These are phyloP conservation scores for Ustilago bromivora DNA, from an alignment of 1,284 basidiomycete genomes.

Conservation along the genomic window DNA sequence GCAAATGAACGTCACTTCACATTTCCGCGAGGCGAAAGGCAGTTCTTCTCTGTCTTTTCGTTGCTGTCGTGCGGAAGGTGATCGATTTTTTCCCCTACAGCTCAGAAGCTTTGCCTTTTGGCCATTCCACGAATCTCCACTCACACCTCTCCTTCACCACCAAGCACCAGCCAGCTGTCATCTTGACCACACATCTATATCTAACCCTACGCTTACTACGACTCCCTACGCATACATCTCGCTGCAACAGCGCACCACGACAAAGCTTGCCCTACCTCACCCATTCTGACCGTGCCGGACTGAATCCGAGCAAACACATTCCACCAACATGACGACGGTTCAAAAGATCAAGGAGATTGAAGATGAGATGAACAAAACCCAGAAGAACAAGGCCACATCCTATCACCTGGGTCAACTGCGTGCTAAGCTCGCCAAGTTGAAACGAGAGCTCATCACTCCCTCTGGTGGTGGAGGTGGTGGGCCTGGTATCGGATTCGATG, in stretches of 20 bases:
- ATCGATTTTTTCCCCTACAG: conserved; percentile 34
- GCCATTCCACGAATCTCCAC: conserved; percentile 1
- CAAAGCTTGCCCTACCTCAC: not conserved
- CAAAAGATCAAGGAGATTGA: conserved; percentile 69
- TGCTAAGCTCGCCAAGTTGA: conserved; percentile 96
- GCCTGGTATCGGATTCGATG: conserved; percentile 81
- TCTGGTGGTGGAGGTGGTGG: conserved; percentile 82
- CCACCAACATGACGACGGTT: conserved; percentile 56
- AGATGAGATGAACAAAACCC: conserved; percentile 74
- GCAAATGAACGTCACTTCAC: conserved; percentile 35
- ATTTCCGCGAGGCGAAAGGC: not conserved
- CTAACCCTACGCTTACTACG: no score
- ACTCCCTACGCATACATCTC: not conserved
- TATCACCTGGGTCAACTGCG: conserved; percentile 97
- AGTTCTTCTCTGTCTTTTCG: not conserved
- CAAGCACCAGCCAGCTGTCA: not conserved
- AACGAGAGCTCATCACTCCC: conserved; percentile 90
- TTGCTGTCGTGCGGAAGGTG: conserved; percentile 36
- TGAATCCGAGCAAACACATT: conserved; percentile 24
- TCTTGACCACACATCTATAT: not conserved
- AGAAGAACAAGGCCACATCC: conserved; percentile 86
- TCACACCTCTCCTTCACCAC: not conserved
- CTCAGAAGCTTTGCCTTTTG: conserved; percentile 14
- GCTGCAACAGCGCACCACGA: not conserved
- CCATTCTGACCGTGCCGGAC: conserved; percentile 22